These are phyloP conservation scores for Blumeriella jaapii DNA, from an alignment of 2,329 filamentous ascomycete genomes.

Conservation along the genomic window DNA sequence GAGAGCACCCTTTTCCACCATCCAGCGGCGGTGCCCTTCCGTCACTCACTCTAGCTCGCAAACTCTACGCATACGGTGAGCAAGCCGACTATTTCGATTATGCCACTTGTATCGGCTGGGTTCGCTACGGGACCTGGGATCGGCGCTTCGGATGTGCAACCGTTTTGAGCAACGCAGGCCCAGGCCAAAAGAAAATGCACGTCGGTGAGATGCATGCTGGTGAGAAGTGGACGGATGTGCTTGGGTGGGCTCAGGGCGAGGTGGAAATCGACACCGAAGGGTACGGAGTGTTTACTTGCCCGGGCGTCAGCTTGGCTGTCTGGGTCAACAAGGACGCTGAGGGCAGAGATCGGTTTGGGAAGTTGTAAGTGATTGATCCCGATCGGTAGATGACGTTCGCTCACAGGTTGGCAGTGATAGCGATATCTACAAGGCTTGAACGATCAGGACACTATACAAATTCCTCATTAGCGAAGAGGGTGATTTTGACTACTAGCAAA, in stretches of 20 bases:
- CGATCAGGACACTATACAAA: no score
- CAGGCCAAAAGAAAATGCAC: constrained; percentile 45
- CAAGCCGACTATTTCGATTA: constrained; percentile 54
- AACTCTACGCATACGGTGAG: constrained; percentile 54
- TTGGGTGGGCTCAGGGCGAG: constrained; percentile 41
- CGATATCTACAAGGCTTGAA: constrained; percentile 23
- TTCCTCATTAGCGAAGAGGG: no score
- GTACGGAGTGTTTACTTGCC: constrained; percentile 45
- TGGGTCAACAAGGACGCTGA: constrained; percentile 47
- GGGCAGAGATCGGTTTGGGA: constrained; percentile 35
- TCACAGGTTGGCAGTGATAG: constrained; percentile 17
- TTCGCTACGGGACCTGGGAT: constrained; percentile 37
- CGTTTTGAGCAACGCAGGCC: constrained; percentile 41
- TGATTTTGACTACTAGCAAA: no score
- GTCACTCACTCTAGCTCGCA: constrained; percentile 47
- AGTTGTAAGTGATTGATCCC: constrained; percentile 24
- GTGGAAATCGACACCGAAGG: constrained; percentile 48
- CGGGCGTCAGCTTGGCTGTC: constrained; percentile 43
- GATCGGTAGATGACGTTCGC: constrained; percentile 1
- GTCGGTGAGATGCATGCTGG: constrained; percentile 46
- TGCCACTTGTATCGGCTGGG: constrained; percentile 47
- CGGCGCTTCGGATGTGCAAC: constrained; percentile 41
- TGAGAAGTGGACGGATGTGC: constrained; percentile 52
- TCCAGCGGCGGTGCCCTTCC: constrained; percentile 43
- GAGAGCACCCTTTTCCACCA: constrained; percentile 37